Percentiles rank a stretch among this genome's conserved stretches.
Conservation (phyloP, 1,284 basidiomycete genomes). For the Neolentinus lepideus region DNA sequence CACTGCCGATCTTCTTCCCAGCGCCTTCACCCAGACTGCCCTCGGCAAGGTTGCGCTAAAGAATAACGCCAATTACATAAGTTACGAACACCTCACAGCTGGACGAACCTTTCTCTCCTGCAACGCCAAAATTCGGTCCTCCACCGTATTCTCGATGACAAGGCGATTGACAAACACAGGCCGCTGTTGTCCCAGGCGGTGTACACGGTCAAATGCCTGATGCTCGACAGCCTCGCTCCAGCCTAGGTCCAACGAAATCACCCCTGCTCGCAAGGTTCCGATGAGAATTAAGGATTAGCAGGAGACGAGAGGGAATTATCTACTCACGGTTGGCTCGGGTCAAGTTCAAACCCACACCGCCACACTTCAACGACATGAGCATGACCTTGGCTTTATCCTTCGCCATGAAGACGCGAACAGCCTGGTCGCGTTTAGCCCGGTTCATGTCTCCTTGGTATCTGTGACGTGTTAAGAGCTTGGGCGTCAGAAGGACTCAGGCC, state of each 20-base stretch:
- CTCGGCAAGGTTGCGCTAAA: conserved; percentile 41
- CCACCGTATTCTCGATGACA: conserved; percentile 49
- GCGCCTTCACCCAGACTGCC: conserved; percentile 52
- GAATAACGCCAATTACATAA: background rate
- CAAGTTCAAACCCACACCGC: conserved; percentile 51
- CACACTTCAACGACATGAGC: conserved; percentile 56
- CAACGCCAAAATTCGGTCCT: conserved; percentile 50
- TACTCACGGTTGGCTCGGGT: conserved; percentile 49
- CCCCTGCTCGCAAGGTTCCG: conserved; percentile 15
- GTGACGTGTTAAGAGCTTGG: background rate
- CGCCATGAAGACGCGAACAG: conserved; percentile 49
- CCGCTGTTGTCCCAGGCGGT: conserved; percentile 46
- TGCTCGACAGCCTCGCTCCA: conserved; percentile 56
- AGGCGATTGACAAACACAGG: conserved; percentile 52
- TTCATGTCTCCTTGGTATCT: conserved; percentile 60
- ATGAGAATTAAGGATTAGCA: background rate
- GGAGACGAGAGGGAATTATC: conserved; percentile 8
- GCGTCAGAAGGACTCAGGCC: conserved; percentile 3
- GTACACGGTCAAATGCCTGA: conserved; percentile 34
- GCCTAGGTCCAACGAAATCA: conserved; percentile 54
- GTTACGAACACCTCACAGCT: background rate
- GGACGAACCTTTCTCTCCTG: conserved; percentile 46
- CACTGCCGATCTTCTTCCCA: conserved; percentile 47
- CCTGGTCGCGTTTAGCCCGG: conserved; percentile 37
- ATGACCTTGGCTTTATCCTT: conserved; percentile 46